Evolutionary conservation across 345 rosid species (phyloP), one percentile per base, ranked within the genome.

Genomic region (Ceriops zippeliana): DNA sequence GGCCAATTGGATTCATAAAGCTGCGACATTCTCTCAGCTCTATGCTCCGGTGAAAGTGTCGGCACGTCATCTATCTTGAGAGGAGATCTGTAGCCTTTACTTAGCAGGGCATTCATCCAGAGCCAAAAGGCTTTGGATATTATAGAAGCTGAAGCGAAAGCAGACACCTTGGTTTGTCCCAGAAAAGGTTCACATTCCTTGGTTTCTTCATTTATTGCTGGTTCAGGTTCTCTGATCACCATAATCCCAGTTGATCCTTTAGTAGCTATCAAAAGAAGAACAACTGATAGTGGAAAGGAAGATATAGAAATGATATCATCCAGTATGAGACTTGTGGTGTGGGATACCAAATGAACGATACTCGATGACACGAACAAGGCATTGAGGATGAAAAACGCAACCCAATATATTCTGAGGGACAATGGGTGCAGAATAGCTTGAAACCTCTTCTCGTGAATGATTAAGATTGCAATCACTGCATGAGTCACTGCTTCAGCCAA

Each of bases 71-170:
- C 86, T 2, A 88, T 75, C 51, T 81, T 91, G 53, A 93, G 82
- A 27, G 98, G 92, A 21, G 97, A 82, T 71, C 83, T 80, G 73
- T 88, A 93, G 30, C 97, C 98, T 81, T 84, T 86, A 57, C 75
- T 81, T 24, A 91, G 77, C 37, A 93, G 70, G 17, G 97, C 97
- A 77, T 89, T 93, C 89, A 93, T 88, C 98, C 97, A 93, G 32
- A 93, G 35, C 98, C 95, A 93, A 46, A 93, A 91, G 65, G 78
- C 69, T 67, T 83, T 91, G 2, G 97, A 91, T 42, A 86, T 2
- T 27, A 65, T 31, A 0, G 96, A 83, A 69, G 98, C 98, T 13
- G 95, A 81, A 70, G 97, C 95, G 49, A 84, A 91, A 32, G 76
- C 81, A 62, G 80, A 83, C 28, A 83, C 88, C 52, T 63, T 81